Conservation (phyloP, 306 rosid species). For the Geum urbanum region DNA sequence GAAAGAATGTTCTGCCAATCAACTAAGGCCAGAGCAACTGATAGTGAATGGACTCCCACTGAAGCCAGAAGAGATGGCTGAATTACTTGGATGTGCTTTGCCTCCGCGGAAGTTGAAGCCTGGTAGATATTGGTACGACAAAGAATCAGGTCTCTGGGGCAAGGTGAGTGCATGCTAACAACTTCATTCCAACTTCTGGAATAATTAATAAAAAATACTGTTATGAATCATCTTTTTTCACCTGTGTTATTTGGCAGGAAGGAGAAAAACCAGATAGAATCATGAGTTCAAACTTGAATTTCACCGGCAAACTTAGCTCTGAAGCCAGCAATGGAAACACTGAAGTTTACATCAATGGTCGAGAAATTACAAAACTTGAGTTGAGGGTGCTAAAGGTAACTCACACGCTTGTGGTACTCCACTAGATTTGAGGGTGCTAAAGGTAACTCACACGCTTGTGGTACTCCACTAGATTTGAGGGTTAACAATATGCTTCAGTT, state of each 20-base stretch:
- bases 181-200: conserved; percentile 13
- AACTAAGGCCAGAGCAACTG: conserved; percentile 96
- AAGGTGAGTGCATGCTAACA: conserved; percentile 52
- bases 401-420: conserved; percentile 7
- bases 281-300: conserved; percentile 89
- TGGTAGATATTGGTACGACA: conserved; percentile 98
- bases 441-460: conserved; percentile 38
- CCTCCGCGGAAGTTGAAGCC: conserved; percentile 90
- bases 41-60: conserved; percentile 72
- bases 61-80: conserved; percentile 86
- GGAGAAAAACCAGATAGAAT: conserved; percentile 91
- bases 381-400: conserved; percentile 83
- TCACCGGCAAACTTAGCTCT: conserved; percentile 69
- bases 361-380: conserved; percentile 94
- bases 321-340: conserved; percentile 92
- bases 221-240: conserved; percentile 10
- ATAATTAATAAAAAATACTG: not conserved
- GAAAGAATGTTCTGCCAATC: conserved; percentile 93
- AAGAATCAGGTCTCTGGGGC: conserved; percentile 98
- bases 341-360: conserved; percentile 89
- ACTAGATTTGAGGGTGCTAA: conserved; percentile 33
- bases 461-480: not conserved
- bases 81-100: conserved; percentile 78
- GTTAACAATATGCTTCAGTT: not conserved
- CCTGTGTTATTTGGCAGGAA: conserved; percentile 54